phyloP scores from a whole-genome alignment of 208 protist genomes.

The Trypanosoma melophagium region DNA sequence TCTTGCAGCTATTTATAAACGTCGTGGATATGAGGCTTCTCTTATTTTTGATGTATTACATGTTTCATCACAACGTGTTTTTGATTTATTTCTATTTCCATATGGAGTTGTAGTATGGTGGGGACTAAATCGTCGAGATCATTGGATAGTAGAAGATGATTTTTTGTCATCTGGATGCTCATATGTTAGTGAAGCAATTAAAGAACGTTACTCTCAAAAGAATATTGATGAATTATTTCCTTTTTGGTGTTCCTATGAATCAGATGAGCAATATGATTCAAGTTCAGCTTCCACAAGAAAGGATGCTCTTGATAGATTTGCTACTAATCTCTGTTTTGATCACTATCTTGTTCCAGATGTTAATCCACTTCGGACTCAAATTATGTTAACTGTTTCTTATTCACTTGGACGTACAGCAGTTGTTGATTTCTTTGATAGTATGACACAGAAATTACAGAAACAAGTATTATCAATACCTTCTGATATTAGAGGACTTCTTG shows the following conservation, averaged over 20 bases:
- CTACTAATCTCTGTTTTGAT: conserved; percentile 65
- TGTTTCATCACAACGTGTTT: conserved; percentile 41
- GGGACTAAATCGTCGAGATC: conserved; percentile 61
- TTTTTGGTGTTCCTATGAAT: conserved; percentile 68
- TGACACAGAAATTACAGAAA: conserved; percentile 62
- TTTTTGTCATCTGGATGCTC: conserved; percentile 43
- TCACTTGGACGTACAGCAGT: conserved; percentile 50
- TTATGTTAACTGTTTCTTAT: conserved; percentile 74
- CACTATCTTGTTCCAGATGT: conserved; percentile 62
- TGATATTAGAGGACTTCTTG: conserved; percentile 53
- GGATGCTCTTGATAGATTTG: conserved; percentile 48
- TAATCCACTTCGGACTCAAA: conserved; percentile 40
- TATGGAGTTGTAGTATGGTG: conserved; percentile 78
- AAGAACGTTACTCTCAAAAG: conserved; percentile 43
- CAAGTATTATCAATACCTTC: conserved; percentile 49
- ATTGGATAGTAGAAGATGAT: conserved; percentile 74
- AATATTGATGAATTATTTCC: conserved; percentile 67
- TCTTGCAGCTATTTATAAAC: conserved; percentile 48
- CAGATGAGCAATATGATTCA: conserved; percentile 35
- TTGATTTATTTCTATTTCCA: conserved; percentile 67
- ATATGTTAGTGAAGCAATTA: conserved; percentile 37
- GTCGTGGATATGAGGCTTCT: conserved; percentile 50
- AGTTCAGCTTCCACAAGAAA: conserved; percentile 22
- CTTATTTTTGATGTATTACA: conserved; percentile 55
- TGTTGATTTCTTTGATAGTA: conserved; percentile 66